Percentiles rank a stretch among this genome's conserved stretches.
Conservation (phyloP, 306 rosid species). For the Vigna reflexopilosa region DNA sequence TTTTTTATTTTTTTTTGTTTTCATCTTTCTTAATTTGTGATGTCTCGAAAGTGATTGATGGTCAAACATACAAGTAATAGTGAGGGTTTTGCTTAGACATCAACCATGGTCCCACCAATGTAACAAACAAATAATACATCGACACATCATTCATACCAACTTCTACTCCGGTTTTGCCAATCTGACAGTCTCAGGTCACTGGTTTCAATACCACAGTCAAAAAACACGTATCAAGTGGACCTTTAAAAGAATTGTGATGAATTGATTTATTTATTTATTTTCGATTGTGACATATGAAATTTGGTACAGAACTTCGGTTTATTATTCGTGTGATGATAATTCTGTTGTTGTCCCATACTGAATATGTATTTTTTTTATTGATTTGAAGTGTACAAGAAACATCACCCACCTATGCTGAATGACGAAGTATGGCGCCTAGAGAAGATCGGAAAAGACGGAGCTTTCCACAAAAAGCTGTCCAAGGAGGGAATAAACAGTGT, state of each 20-base stretch:
- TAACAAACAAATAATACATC: not conserved
- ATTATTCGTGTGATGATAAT: too few relatives aligned
- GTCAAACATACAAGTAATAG: constrained; percentile 30
- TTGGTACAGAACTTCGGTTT: not conserved
- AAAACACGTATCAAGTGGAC: not conserved
- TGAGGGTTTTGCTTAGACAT: not conserved
- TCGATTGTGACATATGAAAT: not conserved
- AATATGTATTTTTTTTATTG: not conserved
- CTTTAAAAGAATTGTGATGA: not conserved
- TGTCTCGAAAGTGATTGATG: constrained; percentile 29
- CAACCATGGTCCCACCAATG: constrained; percentile 20
- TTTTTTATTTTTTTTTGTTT: not conserved
- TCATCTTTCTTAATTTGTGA: not conserved
- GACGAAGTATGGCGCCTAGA: constrained; percentile 96
- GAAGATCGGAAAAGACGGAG: constrained; percentile 95
- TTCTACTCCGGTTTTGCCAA: constrained; percentile 2
- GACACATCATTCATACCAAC: not conserved
- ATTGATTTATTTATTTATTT: too few relatives aligned
- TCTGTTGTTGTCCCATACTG: not conserved
- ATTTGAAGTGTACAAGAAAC: constrained; percentile 86
- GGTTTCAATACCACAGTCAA: constrained; percentile 9
- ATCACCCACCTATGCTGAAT: constrained; percentile 77
- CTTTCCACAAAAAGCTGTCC: constrained; percentile 73
- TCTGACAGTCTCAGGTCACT: constrained; percentile 35
- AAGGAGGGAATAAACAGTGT: constrained; percentile 52